phyloP scores from a whole-genome alignment of 306 rosid species.

The Trifolium repens region DNA sequence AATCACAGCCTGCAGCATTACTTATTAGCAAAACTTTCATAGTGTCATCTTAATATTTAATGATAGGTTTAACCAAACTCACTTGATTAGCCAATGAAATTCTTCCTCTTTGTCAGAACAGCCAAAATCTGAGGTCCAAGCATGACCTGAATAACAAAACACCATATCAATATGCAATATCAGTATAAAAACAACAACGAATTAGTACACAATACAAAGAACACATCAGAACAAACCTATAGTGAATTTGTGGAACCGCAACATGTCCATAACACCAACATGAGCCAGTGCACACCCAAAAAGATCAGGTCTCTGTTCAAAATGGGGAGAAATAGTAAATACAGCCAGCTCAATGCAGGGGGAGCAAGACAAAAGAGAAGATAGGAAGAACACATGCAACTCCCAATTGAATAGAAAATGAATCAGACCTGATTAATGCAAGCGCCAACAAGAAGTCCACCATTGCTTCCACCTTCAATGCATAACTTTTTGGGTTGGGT shows the following conservation, averaged over 20 bases:
- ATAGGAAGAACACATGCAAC: slow-evolving; percentile 10
- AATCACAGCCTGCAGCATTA: neutral
- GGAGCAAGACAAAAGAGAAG: neutral
- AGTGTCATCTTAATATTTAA: slow-evolving; percentile 9
- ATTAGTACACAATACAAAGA: slow-evolving; percentile 7
- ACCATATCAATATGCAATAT: slow-evolving; percentile 25
- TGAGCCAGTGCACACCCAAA: slow-evolving; percentile 95
- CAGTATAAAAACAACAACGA: neutral
- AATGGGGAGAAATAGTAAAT: slow-evolving; percentile 4
- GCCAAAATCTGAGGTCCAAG: slow-evolving; percentile 93
- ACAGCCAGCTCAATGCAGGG: slow-evolving; percentile 10
- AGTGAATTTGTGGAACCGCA: slow-evolving; percentile 93
- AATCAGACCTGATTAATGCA: slow-evolving; percentile 83
- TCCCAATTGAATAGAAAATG: slow-evolving; percentile 8
- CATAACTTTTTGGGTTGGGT: slow-evolving; percentile 84
- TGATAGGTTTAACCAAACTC: slow-evolving; percentile 36
- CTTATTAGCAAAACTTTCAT: neutral
- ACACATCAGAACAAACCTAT: slow-evolving; percentile 65
- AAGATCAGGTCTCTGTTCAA: slow-evolving; percentile 90
- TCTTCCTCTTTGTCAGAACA: slow-evolving; percentile 92
- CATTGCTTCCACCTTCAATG: slow-evolving; percentile 97
- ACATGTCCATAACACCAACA: slow-evolving; percentile 99
- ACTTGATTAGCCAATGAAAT: slow-evolving; percentile 91
- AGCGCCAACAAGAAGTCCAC: slow-evolving; percentile 94
- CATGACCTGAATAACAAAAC: slow-evolving; percentile 69